Percentiles rank a stretch among this genome's conserved stretches.
phyloP scores from a whole-genome alignment of 331 rosid species.

The Arachis monticola region DNA sequence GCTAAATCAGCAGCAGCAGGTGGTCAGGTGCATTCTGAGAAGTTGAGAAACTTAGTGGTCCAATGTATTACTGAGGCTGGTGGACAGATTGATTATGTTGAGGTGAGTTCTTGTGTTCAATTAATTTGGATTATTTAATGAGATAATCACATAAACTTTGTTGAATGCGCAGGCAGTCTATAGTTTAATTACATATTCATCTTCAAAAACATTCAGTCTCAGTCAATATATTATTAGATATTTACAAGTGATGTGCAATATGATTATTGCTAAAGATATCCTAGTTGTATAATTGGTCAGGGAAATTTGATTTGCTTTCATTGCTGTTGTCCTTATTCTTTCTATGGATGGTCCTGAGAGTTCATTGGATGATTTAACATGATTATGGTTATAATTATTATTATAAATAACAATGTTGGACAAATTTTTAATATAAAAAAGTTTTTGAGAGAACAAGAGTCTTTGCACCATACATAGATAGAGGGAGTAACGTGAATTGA shows the following conservation, averaged over 20 bases:
- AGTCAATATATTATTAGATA: conserved; percentile 13
- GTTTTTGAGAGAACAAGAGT: no score
- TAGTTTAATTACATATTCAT: not conserved
- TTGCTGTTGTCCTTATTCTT: no score
- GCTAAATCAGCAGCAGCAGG: conserved; percentile 67
- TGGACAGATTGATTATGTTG: conserved; percentile 86
- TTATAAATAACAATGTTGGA: no score
- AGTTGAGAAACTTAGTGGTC: conserved; percentile 52
- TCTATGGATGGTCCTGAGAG: no score
- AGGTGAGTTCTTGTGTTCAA: conserved; percentile 53
- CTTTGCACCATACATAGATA: not conserved
- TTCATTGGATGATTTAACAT: no score
- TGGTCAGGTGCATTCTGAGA: conserved; percentile 61
- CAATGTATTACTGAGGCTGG: conserved; percentile 67
- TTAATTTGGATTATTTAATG: conserved; percentile 23
- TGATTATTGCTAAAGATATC: not conserved
- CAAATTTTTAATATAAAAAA: not conserved
- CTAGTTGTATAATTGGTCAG: conserved; percentile 3
- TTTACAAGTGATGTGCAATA: conserved; percentile 1
- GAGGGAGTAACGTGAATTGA: not conserved
- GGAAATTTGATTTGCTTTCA: no score
- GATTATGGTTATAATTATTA: no score
- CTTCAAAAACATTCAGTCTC: not conserved
- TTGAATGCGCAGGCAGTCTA: no score
- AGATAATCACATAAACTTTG: not conserved